phyloP scores from a whole-genome alignment of 2,329 filamentous ascomycete genomes.

The Gliomastix tumulicola region DNA sequence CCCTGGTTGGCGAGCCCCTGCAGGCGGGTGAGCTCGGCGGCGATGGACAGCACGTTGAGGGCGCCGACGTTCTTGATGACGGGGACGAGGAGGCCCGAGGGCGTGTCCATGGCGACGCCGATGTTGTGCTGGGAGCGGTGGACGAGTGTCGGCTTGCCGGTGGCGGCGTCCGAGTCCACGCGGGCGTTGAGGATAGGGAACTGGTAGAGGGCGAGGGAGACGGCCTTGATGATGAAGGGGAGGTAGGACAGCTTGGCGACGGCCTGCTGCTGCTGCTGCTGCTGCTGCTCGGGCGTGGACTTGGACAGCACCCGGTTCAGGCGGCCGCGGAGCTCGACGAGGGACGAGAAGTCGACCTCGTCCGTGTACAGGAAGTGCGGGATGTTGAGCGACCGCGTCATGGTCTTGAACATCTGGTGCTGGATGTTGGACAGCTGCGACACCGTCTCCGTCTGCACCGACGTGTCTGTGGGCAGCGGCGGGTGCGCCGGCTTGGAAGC shows the following conservation, averaged over 20 bases:
- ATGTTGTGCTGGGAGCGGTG: constrained; percentile 88
- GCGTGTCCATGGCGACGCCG: constrained; percentile 92
- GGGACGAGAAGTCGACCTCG: constrained; percentile 72
- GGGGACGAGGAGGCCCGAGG: constrained; percentile 79
- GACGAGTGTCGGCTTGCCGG: constrained; percentile 65
- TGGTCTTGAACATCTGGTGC: constrained; percentile 92
- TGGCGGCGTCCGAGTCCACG: constrained; percentile 53
- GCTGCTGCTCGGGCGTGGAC: constrained; percentile 34
- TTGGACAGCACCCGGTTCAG: constrained; percentile 59
- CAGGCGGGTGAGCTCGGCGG: constrained; percentile 67
- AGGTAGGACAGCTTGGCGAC: constrained; percentile 73
- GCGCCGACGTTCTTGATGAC: constrained; percentile 79
- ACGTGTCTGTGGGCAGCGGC: constrained; percentile 13
- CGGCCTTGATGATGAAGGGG: constrained; percentile 92
- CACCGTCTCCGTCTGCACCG: constrained; percentile 59
- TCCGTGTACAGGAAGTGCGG: constrained; percentile 96
- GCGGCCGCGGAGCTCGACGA: constrained; percentile 65
- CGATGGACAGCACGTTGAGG: constrained; percentile 71
- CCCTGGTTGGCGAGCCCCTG: constrained; percentile 67
- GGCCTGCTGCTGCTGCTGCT: constrained; percentile 32
- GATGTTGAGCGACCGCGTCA: constrained; percentile 86
- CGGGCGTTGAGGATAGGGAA: constrained; percentile 85
- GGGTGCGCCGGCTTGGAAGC: constrained; percentile 14
- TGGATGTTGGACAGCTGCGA: constrained; percentile 72
- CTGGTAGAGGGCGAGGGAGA: constrained; percentile 74